Base-by-base conservation (phyloP, 176 grass and related monocot genomes). In the Lolium multiflorum region DNA sequence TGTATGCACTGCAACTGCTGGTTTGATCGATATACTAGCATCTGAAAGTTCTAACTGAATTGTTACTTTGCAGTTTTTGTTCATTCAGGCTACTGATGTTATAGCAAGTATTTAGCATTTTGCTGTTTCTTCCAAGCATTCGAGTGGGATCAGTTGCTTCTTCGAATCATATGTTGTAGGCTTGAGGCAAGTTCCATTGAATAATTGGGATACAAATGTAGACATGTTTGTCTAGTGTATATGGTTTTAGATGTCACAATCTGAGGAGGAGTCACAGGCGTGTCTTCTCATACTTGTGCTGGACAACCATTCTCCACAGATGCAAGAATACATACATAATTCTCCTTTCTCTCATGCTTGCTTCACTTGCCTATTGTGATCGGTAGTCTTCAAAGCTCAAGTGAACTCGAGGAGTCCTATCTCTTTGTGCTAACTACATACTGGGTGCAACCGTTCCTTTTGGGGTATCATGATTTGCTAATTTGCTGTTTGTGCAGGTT, bases 61-160 rank as follows among this genome's bases (percentile, higher is more conserved):
- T 14, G 6, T n/a, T n/a, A n/a, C 13, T 87, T 87, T 87, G 80
- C 71, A 79, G 37, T 74, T 66, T 24, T 56, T 41, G 16, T 77
- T 69, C 80, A 39, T 50, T 58, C 65, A 20, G 58, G 25, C 0
- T 9, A n/a, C 83, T 51, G 6, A 51, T 74, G 44, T 75, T 51
- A 10, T 16, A 24, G 12, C 6, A 74, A 49, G 11, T 18, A 14
- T 18, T 54, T 85, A 16, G 47, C 12, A 6, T 14, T 81, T 80
- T 70, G 48, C 59, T 81, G 50, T 91, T 91, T 81, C 85, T 88
- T 88, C n/a, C 64, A 85, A 81, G 85, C 75, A 91, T 51, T 81
- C 6, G 1, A 10, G 3, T 18, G n/a, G 24, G 15, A 75, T 7
- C 6, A 17, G 59, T 78, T 67, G 80, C 58, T 91, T 87, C 75